Base-by-base conservation (phyloP, 1,284 basidiomycete genomes). In the Anthracocystis panici-leucophaei region DNA sequence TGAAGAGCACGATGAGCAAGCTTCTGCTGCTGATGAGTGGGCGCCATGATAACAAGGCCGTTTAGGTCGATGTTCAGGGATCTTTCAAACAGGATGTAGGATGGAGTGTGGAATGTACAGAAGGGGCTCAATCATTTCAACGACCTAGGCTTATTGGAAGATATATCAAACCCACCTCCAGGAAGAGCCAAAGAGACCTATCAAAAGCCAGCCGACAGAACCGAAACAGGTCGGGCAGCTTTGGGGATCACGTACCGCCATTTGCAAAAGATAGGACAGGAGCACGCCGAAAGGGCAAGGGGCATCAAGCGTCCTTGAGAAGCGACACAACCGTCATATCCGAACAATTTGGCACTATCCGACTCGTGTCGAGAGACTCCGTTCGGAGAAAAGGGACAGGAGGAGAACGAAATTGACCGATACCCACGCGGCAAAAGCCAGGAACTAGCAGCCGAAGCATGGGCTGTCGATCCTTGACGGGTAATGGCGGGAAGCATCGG, bases 1-100 rank as follows among this genome's bases (percentile, higher is more conserved):
- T 23, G 67, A 70, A 21, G 67, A 58, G 57, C 57, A 57, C 40
- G 68, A 61, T 6, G 62, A 40, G 49, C 62, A 45, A 1, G 31
- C 27, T n/a, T 48, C 45, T 23, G 50, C 56, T n/a, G 38, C 33
- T 31, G 56, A 57, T 23, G 25, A 25, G 29, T 29, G 25, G 68
- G 27, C 29, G 53, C 57, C 68, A 70, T 70, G 10, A 3, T 54
- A 3, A 8, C 5, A 6, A 16, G 16, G 31, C 10, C 6, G 5
- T 23, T 45, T 20, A 10, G 8, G 9, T 20, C 5, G n/a, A 33
- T 33, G 31, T 29, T 50, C 23, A 45, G 20, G 29, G 21, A 27
- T 44, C 35, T 14, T 38, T 33, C 42, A n/a, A 29, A 25, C 33
- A 57, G 2, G 31, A 27, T 40, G 20, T 16, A 23, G 33, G 14